Evolutionary conservation across 1,139 yeast species (phyloP).

Genomic region (Lizanozyma gosingica): DNA sequence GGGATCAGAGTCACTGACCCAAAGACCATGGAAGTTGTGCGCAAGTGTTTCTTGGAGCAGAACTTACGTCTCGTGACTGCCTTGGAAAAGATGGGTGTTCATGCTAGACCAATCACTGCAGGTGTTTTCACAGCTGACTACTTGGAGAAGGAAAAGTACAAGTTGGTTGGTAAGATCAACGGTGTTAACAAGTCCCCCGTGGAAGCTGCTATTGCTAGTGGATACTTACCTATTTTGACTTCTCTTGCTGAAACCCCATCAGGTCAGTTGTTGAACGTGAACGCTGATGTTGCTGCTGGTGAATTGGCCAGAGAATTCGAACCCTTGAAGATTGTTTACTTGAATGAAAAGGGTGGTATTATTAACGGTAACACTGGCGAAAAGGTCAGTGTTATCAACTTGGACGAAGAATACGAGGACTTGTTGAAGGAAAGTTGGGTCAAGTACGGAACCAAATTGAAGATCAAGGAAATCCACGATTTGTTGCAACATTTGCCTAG

Average conservation of each 20-base stretch:
- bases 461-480: conserved; percentile 93
- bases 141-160: conserved; percentile 82
- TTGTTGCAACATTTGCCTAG: conserved; percentile 89
- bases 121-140: conserved; percentile 96
- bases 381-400: conserved; percentile 79
- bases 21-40: conserved; percentile 91
- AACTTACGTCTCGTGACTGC: conserved; percentile 93
- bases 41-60: conserved; percentile 91
- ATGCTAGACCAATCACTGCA: conserved; percentile 96
- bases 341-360: conserved; percentile 96
- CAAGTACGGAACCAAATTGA: conserved; percentile 94
- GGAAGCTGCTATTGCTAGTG: conserved; percentile 92
- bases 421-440: conserved; percentile 95
- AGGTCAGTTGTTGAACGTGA: conserved; percentile 93
- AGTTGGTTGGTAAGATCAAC: conserved; percentile 84
- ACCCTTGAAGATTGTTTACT: conserved; percentile 91
- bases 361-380: conserved; percentile 89
- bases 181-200: conserved; percentile 84
- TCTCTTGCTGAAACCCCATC: conserved; percentile 94
- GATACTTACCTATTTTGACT: conserved; percentile 92
- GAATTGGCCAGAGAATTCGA: conserved; percentile 94
- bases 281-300: conserved; percentile 98
- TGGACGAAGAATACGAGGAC: conserved; percentile 92
- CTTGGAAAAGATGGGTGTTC: conserved; percentile 90
- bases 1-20: conserved; percentile 96